phyloP scores from a whole-genome alignment of 768 basidiomycete genomes.

The Crepidotus variabilis region DNA sequence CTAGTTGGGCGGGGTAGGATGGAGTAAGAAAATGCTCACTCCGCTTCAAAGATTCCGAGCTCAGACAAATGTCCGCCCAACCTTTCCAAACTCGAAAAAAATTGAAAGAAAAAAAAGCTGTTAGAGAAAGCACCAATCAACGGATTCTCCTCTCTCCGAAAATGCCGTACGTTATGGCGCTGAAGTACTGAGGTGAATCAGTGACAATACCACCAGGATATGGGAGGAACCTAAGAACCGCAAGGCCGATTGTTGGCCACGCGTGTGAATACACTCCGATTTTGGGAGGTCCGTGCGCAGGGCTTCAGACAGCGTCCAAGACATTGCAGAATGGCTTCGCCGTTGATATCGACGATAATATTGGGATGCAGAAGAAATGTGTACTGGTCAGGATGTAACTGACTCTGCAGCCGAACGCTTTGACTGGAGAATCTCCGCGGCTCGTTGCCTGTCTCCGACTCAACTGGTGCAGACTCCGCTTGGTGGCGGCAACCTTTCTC shows the following conservation, averaged over 20 bases:
- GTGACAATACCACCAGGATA: neutral
- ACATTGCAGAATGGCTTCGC: neutral
- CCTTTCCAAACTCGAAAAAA: neutral
- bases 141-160: neutral
- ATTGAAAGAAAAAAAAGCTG: neutral
- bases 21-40: conserved; percentile 39
- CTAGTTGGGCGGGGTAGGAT: conserved; percentile 13
- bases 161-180: conserved; percentile 1
- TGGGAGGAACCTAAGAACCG: conserved; percentile 14
- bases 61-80: conserved; percentile 28
- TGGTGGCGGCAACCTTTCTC: neutral
- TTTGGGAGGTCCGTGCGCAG: conserved; percentile 19
- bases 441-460: conserved; percentile 11
- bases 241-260: conserved; percentile 13
- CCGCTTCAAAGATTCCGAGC: conserved; percentile 46
- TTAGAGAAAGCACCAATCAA: neutral
- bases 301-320: conserved; percentile 8
- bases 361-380: neutral
- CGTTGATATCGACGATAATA: neutral
- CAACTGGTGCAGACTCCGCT: conserved; percentile 18
- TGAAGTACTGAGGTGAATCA: conserved; percentile 1
- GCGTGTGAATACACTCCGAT: conserved; percentile 22
- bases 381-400: neutral
- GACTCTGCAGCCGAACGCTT: neutral
- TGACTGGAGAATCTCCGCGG: neutral